These are phyloP conservation scores for Cryptococcus wingfieldii DNA, from an alignment of 1,284 basidiomycete genomes.

Conservation along the genomic window DNA sequence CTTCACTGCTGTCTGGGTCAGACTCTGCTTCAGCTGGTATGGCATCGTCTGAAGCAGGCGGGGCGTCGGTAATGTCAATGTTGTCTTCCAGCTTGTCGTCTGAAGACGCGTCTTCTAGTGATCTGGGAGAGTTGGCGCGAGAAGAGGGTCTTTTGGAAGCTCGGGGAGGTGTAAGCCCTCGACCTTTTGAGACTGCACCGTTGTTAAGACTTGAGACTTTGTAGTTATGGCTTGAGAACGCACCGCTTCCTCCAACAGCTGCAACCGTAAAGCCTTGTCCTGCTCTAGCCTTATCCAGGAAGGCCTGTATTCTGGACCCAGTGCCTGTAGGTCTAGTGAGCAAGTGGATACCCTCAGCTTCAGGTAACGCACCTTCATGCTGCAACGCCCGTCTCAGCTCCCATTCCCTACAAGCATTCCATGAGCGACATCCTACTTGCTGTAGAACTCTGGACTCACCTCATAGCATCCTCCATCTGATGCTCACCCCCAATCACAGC, in stretches of 20 bases:
- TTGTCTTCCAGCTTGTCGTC: conserved; percentile 4
- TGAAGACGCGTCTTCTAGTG: background rate
- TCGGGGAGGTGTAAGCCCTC: conserved; percentile 27
- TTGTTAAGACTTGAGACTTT: background rate
- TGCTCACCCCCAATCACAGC: background rate
- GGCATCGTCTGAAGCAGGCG: background rate
- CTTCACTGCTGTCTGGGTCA: background rate
- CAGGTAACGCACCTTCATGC: conserved; percentile 22
- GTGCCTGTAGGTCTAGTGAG: conserved; percentile 18
- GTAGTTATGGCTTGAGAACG: conserved; percentile 3
- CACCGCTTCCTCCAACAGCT: conserved; percentile 43
- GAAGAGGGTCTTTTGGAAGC: background rate
- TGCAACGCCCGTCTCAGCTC: conserved; percentile 34
- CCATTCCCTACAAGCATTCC: conserved; percentile 22
- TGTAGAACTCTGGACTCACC: background rate
- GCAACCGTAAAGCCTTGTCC: conserved; percentile 38
- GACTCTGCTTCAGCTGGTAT: background rate
- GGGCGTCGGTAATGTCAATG: conserved; percentile 7
- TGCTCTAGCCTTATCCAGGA: conserved; percentile 36
- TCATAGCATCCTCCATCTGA: conserved; percentile 1
- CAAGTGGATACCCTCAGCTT: background rate
- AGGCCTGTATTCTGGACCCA: conserved; percentile 33
- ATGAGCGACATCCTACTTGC: background rate
- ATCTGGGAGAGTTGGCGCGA: background rate
- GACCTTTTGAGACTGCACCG: conserved; percentile 37